phyloP scores from a whole-genome alignment of 2,329 filamentous ascomycete genomes.

The Thermoascus crustaceus region DNA sequence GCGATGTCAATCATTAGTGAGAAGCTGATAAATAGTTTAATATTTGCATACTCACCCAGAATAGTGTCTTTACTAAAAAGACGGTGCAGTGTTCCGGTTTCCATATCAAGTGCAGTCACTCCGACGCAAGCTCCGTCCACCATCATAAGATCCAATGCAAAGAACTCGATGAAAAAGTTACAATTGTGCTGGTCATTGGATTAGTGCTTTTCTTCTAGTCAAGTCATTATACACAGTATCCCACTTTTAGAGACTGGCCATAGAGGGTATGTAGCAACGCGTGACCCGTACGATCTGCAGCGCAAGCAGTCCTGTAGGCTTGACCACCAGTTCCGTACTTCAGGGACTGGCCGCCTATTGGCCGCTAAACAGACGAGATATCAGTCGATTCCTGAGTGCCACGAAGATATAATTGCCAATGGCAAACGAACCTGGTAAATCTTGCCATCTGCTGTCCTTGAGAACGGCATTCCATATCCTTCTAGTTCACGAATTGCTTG shows the following conservation, averaged over 20 bases:
- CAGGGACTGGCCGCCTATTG: slow-evolving; percentile 68
- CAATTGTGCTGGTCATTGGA: slow-evolving; percentile 57
- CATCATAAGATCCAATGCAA: slow-evolving; percentile 85
- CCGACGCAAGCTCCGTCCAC: slow-evolving; percentile 83
- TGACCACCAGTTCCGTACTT: slow-evolving; percentile 84
- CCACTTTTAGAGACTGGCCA: slow-evolving; percentile 69
- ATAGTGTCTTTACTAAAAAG: slow-evolving; percentile 87
- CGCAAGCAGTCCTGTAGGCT: slow-evolving; percentile 74
- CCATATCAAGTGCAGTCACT: slow-evolving; percentile 85
- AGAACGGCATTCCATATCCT: slow-evolving; percentile 49
- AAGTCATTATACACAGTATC: neutral
- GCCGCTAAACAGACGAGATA: too few relatives aligned
- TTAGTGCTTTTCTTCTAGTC: neutral
- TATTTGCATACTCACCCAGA: too few relatives aligned
- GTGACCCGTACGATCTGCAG: slow-evolving; percentile 82
- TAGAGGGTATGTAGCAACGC: slow-evolving; percentile 88
- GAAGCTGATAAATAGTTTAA: too few relatives aligned
- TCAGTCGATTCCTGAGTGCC: too few relatives aligned
- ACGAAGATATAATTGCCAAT: too few relatives aligned
- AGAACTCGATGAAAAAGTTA: slow-evolving; percentile 95
- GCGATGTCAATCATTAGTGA: too few relatives aligned
- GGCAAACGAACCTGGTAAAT: too few relatives aligned
- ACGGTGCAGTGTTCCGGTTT: slow-evolving; percentile 82
- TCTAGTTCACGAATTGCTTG: slow-evolving; percentile 49
- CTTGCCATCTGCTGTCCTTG: slow-evolving; percentile 24